phyloP scores from a whole-genome alignment of 2,329 filamentous ascomycete species.

The Teratosphaeria viscida region DNA sequence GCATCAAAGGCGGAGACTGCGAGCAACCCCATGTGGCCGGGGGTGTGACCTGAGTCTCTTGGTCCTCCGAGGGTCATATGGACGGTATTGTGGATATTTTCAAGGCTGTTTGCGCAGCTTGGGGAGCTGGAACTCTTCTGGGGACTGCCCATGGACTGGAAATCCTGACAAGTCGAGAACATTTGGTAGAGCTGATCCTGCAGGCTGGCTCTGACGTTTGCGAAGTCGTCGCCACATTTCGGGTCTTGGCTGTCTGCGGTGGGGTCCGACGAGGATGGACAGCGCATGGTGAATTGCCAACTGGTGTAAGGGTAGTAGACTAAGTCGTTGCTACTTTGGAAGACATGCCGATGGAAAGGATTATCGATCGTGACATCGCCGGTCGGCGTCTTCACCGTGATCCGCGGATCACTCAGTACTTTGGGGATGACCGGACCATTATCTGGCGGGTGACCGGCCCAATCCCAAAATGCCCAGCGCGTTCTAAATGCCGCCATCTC shows the following conservation, averaged over 20 bases:
- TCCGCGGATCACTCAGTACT: constrained; percentile 12
- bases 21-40: constrained; percentile 24
- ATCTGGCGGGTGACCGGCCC: constrained; percentile 12
- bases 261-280: constrained; percentile 17
- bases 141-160: constrained; percentile 22
- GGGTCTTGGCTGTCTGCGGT: constrained; percentile 9
- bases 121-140: constrained; percentile 12
- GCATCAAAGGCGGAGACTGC: constrained; percentile 23
- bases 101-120: constrained; percentile 24
- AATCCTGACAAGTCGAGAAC: constrained; percentile 23
- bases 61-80: constrained; percentile 22
- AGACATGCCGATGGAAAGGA: constrained; percentile 17
- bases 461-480: constrained; percentile 21
- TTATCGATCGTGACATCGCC: constrained; percentile 19
- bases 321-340: constrained; percentile 14
- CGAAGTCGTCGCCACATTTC: constrained; percentile 10
- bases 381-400: constrained; percentile 18
- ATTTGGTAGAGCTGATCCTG: constrained; percentile 25
- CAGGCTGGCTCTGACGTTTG: constrained; percentile 18
- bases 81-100: constrained; percentile 27
- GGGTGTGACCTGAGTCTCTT: constrained; percentile 5
- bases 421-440: constrained; percentile 15
- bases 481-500: constrained; percentile 16
- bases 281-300: constrained; percentile 22
- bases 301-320: constrained; percentile 20